phyloP scores from a whole-genome alignment of 441 rosid genomes.

The Eruca vesicaria region DNA sequence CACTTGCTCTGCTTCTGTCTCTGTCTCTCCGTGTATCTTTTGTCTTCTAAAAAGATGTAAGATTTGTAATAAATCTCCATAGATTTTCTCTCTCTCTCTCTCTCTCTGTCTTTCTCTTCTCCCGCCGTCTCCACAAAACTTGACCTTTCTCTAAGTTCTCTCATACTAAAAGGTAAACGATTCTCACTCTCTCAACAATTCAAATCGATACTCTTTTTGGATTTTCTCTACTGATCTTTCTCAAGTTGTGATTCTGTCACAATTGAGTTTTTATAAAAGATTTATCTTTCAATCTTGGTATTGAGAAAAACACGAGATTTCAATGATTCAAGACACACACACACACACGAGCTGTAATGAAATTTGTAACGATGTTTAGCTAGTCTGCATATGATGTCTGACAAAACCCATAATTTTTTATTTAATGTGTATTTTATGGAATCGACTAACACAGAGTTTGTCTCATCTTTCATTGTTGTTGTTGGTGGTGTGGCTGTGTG shows the following conservation, averaged over 20 bases:
- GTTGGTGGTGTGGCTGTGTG: slow-evolving; percentile 7
- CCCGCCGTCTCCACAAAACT: not conserved
- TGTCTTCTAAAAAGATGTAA: slow-evolving; percentile 18
- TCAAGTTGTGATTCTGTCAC: no score
- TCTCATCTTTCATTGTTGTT: slow-evolving; percentile 9
- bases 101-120: slow-evolving; percentile 15
- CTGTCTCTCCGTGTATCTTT: slow-evolving; percentile 13
- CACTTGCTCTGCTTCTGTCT: slow-evolving; percentile 19
- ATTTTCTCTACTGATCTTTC: not conserved
- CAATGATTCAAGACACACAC: not conserved
- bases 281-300: not conserved
- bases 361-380: not conserved
- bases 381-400: no score
- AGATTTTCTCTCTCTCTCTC: not conserved
- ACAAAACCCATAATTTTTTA: no score
- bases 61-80: not conserved
- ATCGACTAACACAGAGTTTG: not conserved
- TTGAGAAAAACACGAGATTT: slow-evolving; percentile 1
- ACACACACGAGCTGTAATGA: not conserved
- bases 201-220: not conserved
- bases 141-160: not conserved
- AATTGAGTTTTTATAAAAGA: not conserved
- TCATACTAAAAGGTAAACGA: slow-evolving; percentile 22
- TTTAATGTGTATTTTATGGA: no score
- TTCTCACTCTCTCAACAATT: not conserved